Base-by-base conservation (phyloP, 257 asterid genomes). In the Plantago ovata region DNA sequence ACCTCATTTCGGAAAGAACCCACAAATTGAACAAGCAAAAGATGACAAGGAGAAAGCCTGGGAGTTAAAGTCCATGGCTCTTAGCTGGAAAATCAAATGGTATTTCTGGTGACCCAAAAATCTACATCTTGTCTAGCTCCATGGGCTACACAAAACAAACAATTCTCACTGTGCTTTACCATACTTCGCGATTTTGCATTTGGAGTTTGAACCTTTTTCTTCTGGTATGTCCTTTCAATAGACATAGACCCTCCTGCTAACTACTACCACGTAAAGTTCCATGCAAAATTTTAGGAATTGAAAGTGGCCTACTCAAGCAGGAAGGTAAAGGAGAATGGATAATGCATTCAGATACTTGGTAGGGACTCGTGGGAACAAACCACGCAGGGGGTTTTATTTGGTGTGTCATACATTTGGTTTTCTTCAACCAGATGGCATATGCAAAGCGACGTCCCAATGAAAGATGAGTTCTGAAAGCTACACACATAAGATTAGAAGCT, bases 1-100 rank as follows among this genome's bases (percentile, higher is more conserved):
- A 24, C 41, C 28, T 24, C 15, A 1, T 5, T n/a, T 32, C 3
- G 32, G 7, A 7, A 32, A 6, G 21, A 32, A 28, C 8, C 14
- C 18, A 53, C 6, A 13, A 23, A 23, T 28, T 53, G 16, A 14
- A 53, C 33, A 12, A 53, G 43, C n/a, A 11, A 54, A 7, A 16
- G 44, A n/a, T n/a, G 60, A 54, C 45, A 54, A 54, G 36, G 60
- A 54, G 60, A 54, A 36, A 53, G 42, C 39, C 41, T 13, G 28
- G 41, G 42, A 28, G 41, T 53, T 14, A 53, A 54, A 33, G 4
- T 33, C n/a, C n/a, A 15, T 16, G n/a, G 0, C 10, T 18, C 36
- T 56, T 56, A 16, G 47, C 61, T 56, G 48, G 61, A 56, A 49
- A 32, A 20, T 14, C 4, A 28, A 49, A 49, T 18, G 3, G 54